Evolutionary conservation across 116 monocot species (phyloP), one percentile per base, ranked within the genome.

Genomic region (Iris pallida): DNA sequence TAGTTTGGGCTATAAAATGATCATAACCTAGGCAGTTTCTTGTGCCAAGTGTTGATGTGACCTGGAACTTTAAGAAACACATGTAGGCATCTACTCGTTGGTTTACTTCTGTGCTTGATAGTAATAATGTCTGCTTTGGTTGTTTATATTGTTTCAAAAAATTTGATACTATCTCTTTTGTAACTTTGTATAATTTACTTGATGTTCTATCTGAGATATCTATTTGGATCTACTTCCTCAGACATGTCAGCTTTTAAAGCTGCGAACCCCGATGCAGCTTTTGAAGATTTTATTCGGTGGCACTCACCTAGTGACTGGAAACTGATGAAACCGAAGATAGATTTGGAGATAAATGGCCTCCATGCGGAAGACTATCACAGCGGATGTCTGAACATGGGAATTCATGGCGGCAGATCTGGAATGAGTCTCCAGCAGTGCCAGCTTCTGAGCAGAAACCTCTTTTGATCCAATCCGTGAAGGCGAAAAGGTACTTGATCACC

Each of bases 171-270:
- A 30, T 30, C 30, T 30, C n/a, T 30, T 0, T 30, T 30, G 30
- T 30, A 30, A 1, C 30, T 30, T 30, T 30, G 30, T 30, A 30
- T 1, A 30, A 30, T 30, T 30, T 30, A 30, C 30, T 30, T 30
- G 30, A 30, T 30, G 30, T 30, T 30, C 30, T 30, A 30, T 30
- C 30, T 30, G 30, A 30, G 30, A 30, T n/a, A n/a, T 30, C 30
- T 30, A 30, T 30, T 30, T 30, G 30, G 30, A 30, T 1, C 0
- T 30, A 30, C 30, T 30, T 30, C 30, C 45, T 11, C 57, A 97
- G 97, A 97, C 71, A 97, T 97, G 97, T 97, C 97, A 71, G 92
- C 97, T 40, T 97, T 97, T 55, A 97, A 97, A 82, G 92, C 92
- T 77, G 97, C 97, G 78, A 97, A 97, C 63, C 97, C 97, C 58